phyloP scores from a whole-genome alignment of 2,329 filamentous ascomycete species.

The Periconia macrospinosa region DNA sequence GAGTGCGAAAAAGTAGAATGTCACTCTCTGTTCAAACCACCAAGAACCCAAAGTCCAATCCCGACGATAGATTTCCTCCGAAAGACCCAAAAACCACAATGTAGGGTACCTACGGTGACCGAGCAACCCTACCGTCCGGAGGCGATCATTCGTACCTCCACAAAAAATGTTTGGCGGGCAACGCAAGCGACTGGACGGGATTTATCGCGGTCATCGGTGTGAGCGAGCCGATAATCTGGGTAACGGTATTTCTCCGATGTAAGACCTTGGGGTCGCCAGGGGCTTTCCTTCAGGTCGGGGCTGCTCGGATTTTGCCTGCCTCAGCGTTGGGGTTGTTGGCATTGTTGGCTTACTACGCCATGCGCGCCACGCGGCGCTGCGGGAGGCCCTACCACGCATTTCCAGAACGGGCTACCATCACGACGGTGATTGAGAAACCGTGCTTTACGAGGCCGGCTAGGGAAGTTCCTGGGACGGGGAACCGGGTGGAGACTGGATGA shows the following conservation, averaged over 20 bases:
- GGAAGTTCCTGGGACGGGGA: slow-evolving; percentile 29
- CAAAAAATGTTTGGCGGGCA: neutral
- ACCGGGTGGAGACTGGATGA: too few species aligned
- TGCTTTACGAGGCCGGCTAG: slow-evolving; percentile 44
- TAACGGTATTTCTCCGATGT: neutral
- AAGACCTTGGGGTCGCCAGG: neutral
- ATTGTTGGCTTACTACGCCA: neutral
- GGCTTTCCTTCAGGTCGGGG: neutral
- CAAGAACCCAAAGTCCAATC: neutral
- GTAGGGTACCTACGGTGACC: neutral
- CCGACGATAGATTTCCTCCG: neutral
- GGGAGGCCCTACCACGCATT: neutral
- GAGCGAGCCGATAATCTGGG: neutral
- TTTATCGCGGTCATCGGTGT: neutral
- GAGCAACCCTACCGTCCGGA: neutral
- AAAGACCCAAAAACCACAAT: neutral
- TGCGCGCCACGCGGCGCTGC: too few species aligned
- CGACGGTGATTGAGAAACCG: neutral
- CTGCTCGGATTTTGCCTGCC: neutral
- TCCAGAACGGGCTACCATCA: neutral
- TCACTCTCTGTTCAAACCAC: too few species aligned
- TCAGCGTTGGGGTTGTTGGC: neutral
- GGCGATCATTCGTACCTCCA: neutral
- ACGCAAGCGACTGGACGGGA: neutral
- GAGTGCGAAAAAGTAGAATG: too few species aligned